phyloP scores from a whole-genome alignment of 208 protist genomes.

The Lotmaria passim region DNA sequence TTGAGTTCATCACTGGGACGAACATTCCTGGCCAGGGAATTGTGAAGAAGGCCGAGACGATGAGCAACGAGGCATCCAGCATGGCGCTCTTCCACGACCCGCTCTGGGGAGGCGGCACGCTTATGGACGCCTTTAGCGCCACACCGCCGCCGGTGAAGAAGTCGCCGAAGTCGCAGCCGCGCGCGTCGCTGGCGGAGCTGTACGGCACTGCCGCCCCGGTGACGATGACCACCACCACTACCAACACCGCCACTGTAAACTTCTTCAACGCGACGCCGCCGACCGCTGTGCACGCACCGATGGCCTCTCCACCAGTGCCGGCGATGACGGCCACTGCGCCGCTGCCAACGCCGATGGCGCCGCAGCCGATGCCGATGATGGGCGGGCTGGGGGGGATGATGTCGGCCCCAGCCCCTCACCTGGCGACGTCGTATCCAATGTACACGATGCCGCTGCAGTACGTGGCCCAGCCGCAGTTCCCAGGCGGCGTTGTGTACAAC shows the following conservation, averaged over 20 bases:
- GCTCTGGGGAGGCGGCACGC: constrained; percentile 55
- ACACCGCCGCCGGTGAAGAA: constrained; percentile 7
- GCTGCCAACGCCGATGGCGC: constrained; percentile 5
- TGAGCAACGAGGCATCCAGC: constrained; percentile 26
- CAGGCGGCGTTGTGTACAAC: constrained; percentile 24
- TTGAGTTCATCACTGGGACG: constrained; percentile 75
- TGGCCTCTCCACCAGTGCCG: constrained; percentile 13
- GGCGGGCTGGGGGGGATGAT: constrained; percentile 7
- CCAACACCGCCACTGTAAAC: not conserved
- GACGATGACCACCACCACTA: constrained; percentile 3
- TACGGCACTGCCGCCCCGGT: constrained; percentile 17
- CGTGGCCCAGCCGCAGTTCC: constrained; percentile 31
- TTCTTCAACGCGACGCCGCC: constrained; percentile 6
- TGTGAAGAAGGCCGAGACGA: constrained; percentile 21
- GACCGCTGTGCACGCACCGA: constrained; percentile 2
- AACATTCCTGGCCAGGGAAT: constrained; percentile 68
- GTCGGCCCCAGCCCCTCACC: constrained; percentile 6
- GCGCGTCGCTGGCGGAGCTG: constrained; percentile 21
- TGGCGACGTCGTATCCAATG: constrained; percentile 21
- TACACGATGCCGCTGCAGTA: constrained; percentile 42
- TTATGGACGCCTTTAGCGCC: constrained; percentile 22
- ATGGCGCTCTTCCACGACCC: constrained; percentile 83
- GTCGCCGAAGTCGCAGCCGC: constrained; percentile 22
- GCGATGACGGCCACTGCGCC: constrained; percentile 2
- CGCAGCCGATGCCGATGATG: constrained; percentile 26